Conservation (phyloP, 2,329 filamentous ascomycete genomes). For the Exophiala mesophila region DNA sequence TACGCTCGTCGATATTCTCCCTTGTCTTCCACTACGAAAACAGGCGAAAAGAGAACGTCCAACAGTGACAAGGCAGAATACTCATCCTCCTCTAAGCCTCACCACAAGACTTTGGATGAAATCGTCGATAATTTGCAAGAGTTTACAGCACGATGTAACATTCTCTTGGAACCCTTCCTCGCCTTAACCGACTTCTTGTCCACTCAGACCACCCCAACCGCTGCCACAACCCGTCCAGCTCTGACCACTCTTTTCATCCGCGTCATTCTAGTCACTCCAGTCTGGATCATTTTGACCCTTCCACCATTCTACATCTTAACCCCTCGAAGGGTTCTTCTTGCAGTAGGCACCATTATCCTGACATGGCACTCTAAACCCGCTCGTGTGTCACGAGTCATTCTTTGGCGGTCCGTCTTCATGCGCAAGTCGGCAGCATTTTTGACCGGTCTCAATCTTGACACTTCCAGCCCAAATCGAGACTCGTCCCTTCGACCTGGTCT, state of each 20-base stretch:
- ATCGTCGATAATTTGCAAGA: conserved; percentile 91
- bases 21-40: conserved; percentile 78
- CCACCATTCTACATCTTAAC: conserved; percentile 82
- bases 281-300: conserved; percentile 80
- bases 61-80: conserved; percentile 45
- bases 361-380: conserved; percentile 91
- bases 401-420: conserved; percentile 81
- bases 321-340: conserved; percentile 75
- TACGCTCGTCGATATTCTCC: conserved; percentile 86
- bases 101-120: conserved; percentile 92
- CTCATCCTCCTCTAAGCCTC: conserved; percentile 59
- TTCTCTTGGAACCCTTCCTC: conserved; percentile 81
- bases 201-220: conserved; percentile 83
- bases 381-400: conserved; percentile 74
- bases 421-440: conserved; percentile 65
- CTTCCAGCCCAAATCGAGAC: conserved; percentile 33
- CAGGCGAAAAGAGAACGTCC: conserved; percentile 52
- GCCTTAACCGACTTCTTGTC: conserved; percentile 89
- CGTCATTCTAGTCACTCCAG: conserved; percentile 77
- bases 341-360: conserved; percentile 76
- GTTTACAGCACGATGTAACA: conserved; percentile 87
- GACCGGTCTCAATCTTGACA: conserved; percentile 72
- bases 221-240: conserved; percentile 83
- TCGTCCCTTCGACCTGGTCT: conserved; percentile 27
- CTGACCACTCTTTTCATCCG: conserved; percentile 85